Evolutionary conservation across 2,329 filamentous ascomycete genomes (phyloP), one percentile per base, ranked within the genome.

Genomic region (Chaetoscypha palmicola): DNA sequence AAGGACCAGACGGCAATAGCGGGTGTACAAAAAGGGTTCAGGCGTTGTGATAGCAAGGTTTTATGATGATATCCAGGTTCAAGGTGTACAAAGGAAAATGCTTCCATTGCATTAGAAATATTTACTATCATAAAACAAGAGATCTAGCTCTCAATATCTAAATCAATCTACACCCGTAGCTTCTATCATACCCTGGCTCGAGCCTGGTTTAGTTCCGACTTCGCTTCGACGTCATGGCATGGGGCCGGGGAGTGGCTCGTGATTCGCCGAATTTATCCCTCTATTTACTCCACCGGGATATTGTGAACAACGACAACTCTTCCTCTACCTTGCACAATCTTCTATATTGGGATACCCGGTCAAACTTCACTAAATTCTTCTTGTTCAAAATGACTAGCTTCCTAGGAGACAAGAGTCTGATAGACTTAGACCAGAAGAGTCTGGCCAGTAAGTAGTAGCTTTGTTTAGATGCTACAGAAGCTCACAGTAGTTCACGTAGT

Each of bases 361-460:
- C n/a, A n/a, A n/a, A n/a, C n/a, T n/a, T n/a, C n/a, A n/a, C 8
- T 30, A 12, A 26, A 12, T 31, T 31, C 21, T 32, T 20, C 14
- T 32, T 28, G 46, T 12, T 16, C 26, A 39, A 26, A 34, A 62
- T 62, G 59, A 49, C 52, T 16, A 55, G 43, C 35, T 53, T 59
- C 32, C 14, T 55, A 23, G 53, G 47, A 43, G 35, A 48, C n/a
- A 54, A 52, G 43, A 49, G 48, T 51, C 54, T 61, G 9, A 68
- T 87, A 54, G 79, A 88, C 62, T 71, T 86, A 45, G 69, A 71
- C 64, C 79, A 86, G 68, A 72, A 68, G 64, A 83, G 79, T 64
- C 65, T 89, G 45, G 68, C 76, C 49, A 64, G 84, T 88, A 73
- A 49, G 78, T 45, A 19, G 2, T 28, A 38, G 38, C 43, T 33